Percentiles rank a stretch among this genome's conserved stretches.
Evolutionary conservation across 2,329 filamentous ascomycete genomes (phyloP).

Genomic region (Pseudogymnoascus sp.): DNA sequence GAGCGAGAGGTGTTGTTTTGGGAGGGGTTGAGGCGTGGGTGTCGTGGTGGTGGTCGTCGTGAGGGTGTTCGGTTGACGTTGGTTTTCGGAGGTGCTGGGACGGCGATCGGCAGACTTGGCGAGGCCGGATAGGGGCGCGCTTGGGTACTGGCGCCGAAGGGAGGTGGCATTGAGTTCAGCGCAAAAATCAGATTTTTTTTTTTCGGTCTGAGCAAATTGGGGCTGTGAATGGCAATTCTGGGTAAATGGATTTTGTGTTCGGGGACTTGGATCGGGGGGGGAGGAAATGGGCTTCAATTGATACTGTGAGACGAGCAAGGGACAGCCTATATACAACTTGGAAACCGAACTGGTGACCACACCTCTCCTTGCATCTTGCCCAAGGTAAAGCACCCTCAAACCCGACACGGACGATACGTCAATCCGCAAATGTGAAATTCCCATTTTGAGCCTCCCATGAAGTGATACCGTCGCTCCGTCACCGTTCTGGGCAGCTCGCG

Average conservation of each 20-base stretch:
- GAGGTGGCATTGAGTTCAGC: neutral
- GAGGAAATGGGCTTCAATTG: neutral
- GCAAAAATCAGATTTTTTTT: neutral
- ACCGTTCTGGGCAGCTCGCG: neutral
- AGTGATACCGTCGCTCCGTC: neutral
- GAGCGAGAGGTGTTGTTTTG: neutral
- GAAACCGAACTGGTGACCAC: neutral
- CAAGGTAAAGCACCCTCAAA: constrained; percentile 82
- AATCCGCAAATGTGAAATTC: constrained; percentile 30
- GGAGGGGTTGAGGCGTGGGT: neutral
- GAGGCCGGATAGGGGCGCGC: neutral
- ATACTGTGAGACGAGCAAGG: neutral
- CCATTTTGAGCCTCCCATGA: neutral
- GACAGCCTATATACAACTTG: neutral
- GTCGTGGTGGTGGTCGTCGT: neutral
- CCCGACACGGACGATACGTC: constrained; percentile 91
- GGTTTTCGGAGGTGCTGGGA: neutral
- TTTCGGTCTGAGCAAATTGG: neutral
- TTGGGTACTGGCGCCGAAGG: neutral
- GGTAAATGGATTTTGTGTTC: neutral
- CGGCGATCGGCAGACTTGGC: neutral
- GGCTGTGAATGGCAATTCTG: neutral
- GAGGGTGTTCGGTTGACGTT: neutral
- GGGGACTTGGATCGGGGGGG: neutral
- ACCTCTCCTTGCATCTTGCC: constrained; percentile 61